A percentile compares a stretch with the other conserved stretches of the same genome.
These are phyloP conservation scores for Globisporangium cederbergense DNA, from an alignment of 352 stramenopile species.

Conservation along the genomic window DNA sequence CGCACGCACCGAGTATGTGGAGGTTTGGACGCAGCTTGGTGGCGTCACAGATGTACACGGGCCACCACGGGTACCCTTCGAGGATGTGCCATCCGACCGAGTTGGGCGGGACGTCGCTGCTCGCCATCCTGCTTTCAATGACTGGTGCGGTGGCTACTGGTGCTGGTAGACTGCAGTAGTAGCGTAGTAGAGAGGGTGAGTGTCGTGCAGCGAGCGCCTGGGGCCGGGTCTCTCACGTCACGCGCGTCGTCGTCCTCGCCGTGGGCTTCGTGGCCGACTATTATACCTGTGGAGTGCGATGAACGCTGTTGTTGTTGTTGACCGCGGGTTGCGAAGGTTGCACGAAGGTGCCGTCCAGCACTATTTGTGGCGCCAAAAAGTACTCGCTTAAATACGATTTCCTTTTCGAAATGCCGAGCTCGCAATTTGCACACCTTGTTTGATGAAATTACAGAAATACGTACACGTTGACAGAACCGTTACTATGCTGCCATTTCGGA, in stretches of 20 bases:
- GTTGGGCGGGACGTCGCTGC: slow-evolving; percentile 33
- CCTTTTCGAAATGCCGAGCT: no score
- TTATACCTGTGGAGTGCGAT: not conserved
- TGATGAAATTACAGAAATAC: no score
- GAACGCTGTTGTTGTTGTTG: no score
- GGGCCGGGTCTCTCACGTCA: not conserved
- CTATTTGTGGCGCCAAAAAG: not conserved
- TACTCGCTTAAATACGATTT: no score
- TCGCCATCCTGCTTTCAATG: slow-evolving; percentile 5
- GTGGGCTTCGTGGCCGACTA: not conserved
- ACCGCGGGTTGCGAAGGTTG: no score
- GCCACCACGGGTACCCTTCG: slow-evolving; percentile 84
- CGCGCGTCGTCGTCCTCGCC: not conserved
- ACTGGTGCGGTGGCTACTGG: not conserved
- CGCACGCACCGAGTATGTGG: slow-evolving; percentile 44
- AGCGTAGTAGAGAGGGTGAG: not conserved
- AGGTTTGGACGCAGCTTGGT: slow-evolving; percentile 68
- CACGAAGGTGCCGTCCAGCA: no score
- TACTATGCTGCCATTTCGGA: no score
- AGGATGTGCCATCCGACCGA: slow-evolving; percentile 85
- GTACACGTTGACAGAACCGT: no score
- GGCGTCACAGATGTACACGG: slow-evolving; percentile 82
- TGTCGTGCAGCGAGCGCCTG: not conserved
- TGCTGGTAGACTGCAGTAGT: not conserved
- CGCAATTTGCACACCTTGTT: no score